These are phyloP conservation scores for Aspergillus affinis DNA, from an alignment of 495 filamentous ascomycete genomes.

Conservation along the genomic window DNA sequence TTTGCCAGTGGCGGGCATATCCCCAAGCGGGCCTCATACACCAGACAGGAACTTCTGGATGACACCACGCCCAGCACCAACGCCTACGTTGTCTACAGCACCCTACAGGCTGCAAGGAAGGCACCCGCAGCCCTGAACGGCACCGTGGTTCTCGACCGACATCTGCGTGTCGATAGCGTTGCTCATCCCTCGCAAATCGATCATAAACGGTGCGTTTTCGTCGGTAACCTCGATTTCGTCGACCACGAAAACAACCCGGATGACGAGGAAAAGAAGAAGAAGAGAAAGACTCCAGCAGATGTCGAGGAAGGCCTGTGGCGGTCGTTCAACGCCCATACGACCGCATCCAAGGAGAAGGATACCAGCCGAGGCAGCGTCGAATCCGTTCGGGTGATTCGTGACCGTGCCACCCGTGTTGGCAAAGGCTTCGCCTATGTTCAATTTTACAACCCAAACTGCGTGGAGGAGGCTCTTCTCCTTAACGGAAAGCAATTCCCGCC, in stretches of 20 bases:
- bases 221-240: slow-evolving; percentile 94
- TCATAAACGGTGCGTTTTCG: slow-evolving; percentile 88
- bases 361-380: slow-evolving; percentile 72
- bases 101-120: slow-evolving; percentile 67
- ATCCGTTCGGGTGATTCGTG: slow-evolving; percentile 89
- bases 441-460: slow-evolving; percentile 82
- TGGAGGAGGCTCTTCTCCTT: slow-evolving; percentile 83
- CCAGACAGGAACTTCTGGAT: slow-evolving; percentile 76
- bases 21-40: slow-evolving; percentile 88
- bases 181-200: slow-evolving; percentile 83
- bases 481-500: slow-evolving; percentile 92
- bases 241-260: slow-evolving; percentile 68
- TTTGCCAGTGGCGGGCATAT: slow-evolving; percentile 67
- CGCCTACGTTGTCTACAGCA: slow-evolving; percentile 87
- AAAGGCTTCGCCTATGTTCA: slow-evolving; percentile 99
- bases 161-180: slow-evolving; percentile 85
- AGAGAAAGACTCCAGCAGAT: slow-evolving; percentile 72
- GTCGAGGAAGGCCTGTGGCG: slow-evolving; percentile 96
- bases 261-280: slow-evolving; percentile 59
- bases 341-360: slow-evolving; percentile 43
- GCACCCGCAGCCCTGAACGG: slow-evolving; percentile 81
- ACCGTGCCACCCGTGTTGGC: slow-evolving; percentile 84
- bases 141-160: slow-evolving; percentile 77
- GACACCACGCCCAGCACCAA: slow-evolving; percentile 91
- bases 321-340: slow-evolving; percentile 60